These are phyloP conservation scores for Hemileccinum rubropunctum DNA, from an alignment of 768 basidiomycete species.

Conservation along the genomic window DNA sequence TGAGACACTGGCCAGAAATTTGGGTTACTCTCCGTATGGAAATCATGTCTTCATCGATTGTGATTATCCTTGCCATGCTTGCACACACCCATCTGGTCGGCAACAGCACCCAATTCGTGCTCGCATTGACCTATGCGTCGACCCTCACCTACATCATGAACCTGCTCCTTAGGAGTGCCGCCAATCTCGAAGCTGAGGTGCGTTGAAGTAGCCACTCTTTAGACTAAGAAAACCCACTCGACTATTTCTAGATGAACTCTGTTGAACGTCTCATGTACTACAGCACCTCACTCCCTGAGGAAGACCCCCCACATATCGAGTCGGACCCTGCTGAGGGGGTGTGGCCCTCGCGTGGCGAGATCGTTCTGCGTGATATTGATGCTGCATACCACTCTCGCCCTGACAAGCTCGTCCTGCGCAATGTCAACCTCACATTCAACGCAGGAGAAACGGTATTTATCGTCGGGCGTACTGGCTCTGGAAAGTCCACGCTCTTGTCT, in stretches of 20 bases:
- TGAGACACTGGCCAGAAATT: constrained; percentile 21
- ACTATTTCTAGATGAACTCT: constrained; percentile 22
- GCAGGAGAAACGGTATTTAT: constrained; percentile 72
- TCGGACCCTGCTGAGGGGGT: constrained; percentile 19
- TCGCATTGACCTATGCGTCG: constrained; percentile 29
- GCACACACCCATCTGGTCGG: constrained; percentile 26
- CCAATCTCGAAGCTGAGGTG: constrained; percentile 28
- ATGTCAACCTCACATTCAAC: constrained; percentile 65
- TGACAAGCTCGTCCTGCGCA: constrained; percentile 52
- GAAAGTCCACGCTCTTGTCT: constrained; percentile 68
- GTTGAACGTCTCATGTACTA: constrained; percentile 30
- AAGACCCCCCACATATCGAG: constrained; percentile 19
- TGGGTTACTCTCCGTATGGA: constrained; percentile 33
- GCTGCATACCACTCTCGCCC: constrained; percentile 76
- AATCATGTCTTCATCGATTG: constrained; percentile 24
- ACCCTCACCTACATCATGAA: constrained; percentile 28
- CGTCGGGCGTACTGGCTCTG: constrained; percentile 74
- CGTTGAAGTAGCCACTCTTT: background rate
- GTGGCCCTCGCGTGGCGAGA: constrained; percentile 51
- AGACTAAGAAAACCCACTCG: background rate
- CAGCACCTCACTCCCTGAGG: constrained; percentile 21
- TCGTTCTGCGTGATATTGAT: constrained; percentile 56
- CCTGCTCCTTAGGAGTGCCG: constrained; percentile 26
- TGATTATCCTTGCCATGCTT: constrained; percentile 25
- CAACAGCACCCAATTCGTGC: constrained; percentile 21